Conservation (phyloP, 2,329 filamentous ascomycete species). For the Alternaria sp. region DNA sequence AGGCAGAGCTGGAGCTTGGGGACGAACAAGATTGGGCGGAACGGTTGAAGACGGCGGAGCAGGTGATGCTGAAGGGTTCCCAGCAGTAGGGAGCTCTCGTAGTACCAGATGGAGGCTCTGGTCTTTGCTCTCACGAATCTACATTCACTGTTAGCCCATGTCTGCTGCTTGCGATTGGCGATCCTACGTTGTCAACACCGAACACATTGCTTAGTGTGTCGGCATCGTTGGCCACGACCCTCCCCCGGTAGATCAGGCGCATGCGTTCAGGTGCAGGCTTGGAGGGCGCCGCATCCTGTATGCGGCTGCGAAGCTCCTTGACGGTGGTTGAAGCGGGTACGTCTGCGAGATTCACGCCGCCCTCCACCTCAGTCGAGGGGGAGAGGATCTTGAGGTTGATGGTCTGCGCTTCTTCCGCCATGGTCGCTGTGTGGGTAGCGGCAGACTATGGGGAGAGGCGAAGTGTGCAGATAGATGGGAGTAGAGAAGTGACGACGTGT, state of each 20-base stretch:
- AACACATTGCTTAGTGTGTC: constrained; percentile 61
- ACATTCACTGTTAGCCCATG: constrained; percentile 23
- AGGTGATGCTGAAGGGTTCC: constrained; percentile 19
- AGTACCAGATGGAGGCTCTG: constrained; percentile 53
- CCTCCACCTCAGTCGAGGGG: constrained; percentile 50
- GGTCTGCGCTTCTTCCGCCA: constrained; percentile 33
- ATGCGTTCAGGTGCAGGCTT: constrained; percentile 55
- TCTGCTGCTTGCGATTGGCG: neutral
- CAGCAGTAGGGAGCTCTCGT: constrained; percentile 40
- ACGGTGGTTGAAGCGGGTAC: constrained; percentile 56
- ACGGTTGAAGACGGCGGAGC: constrained; percentile 46
- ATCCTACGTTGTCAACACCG: constrained; percentile 59
- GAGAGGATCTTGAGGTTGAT: constrained; percentile 53
- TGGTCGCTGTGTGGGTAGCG: constrained; percentile 20
- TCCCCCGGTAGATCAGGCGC: constrained; percentile 67
- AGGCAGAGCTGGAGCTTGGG: constrained; percentile 21
- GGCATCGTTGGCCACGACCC: constrained; percentile 60
- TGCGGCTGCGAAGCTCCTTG: constrained; percentile 61
- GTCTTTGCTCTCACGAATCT: constrained; percentile 49
- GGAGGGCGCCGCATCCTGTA: constrained; percentile 59
- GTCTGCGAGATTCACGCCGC: constrained; percentile 42
- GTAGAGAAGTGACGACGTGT: constrained; percentile 21
- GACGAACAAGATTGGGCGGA: constrained; percentile 50
- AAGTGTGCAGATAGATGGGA: neutral
- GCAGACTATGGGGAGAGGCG: constrained; percentile 8